phyloP scores from a whole-genome alignment of 2,329 filamentous ascomycete genomes.

The Aspergillus versicolor region DNA sequence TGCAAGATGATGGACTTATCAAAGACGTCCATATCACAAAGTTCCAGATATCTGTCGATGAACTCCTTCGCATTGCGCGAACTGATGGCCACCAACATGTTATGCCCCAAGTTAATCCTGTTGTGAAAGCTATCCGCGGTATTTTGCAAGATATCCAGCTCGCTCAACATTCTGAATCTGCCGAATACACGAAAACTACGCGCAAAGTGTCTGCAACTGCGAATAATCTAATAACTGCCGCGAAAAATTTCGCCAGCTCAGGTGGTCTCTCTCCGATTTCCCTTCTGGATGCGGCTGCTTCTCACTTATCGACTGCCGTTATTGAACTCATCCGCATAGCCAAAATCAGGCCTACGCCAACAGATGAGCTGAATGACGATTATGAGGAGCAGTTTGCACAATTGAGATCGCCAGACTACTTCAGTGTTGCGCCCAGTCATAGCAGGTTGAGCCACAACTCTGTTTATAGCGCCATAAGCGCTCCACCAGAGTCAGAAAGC shows the following conservation, averaged over 20 bases:
- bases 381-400: slow-evolving; percentile 65
- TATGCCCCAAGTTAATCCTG: slow-evolving; percentile 81
- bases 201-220: slow-evolving; percentile 85
- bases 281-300: slow-evolving; percentile 86
- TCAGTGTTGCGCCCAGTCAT: slow-evolving; percentile 55
- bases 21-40: slow-evolving; percentile 92
- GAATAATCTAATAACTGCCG: slow-evolving; percentile 92
- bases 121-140: slow-evolving; percentile 76
- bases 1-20: slow-evolving; percentile 71
- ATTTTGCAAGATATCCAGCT: slow-evolving; percentile 76
- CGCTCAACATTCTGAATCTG: slow-evolving; percentile 57
- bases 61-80: slow-evolving; percentile 76
- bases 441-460: slow-evolving; percentile 62
- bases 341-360: slow-evolving; percentile 76
- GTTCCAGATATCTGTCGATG: slow-evolving; percentile 92
- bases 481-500: slow-evolving; percentile 50
- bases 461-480: slow-evolving; percentile 71
- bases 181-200: slow-evolving; percentile 70
- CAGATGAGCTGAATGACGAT: slow-evolving; percentile 73
- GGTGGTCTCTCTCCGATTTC: slow-evolving; percentile 90
- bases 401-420: slow-evolving; percentile 67
- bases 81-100: slow-evolving; percentile 71
- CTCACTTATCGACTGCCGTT: slow-evolving; percentile 80
- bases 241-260: slow-evolving; percentile 83
- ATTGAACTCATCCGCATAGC: slow-evolving; percentile 81